Evolutionary conservation across 2,329 filamentous ascomycete genomes (phyloP).

Genomic region (Ascochyta fabae): DNA sequence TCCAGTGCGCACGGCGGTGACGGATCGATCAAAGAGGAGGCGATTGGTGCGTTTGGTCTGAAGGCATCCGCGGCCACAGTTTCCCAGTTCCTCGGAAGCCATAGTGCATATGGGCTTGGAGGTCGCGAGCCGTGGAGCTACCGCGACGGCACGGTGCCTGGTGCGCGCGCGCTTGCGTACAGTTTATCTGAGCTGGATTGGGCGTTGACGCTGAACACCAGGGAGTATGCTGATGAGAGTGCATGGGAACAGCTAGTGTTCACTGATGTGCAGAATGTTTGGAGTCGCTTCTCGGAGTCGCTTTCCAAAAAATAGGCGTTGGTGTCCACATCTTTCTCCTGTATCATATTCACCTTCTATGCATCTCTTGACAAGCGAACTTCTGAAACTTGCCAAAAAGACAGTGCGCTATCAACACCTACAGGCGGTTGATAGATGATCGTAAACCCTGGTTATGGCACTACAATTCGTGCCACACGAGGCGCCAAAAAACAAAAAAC

Average conservation of each 20-base stretch:
- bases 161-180: constrained; percentile 12
- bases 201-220: constrained; percentile 15
- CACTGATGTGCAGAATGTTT: constrained; percentile 1
- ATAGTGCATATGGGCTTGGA: constrained; percentile 5
- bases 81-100: constrained; percentile 20
- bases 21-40: constrained; percentile 25
- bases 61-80: constrained; percentile 25
- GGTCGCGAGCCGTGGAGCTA: constrained; percentile 1
- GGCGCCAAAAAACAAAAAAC: no score
- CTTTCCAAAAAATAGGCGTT: background rate
- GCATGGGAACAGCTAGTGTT: constrained; percentile 7
- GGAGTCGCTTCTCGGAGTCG: background rate
- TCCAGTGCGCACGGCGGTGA: constrained; percentile 23
- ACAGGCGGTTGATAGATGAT: no score
- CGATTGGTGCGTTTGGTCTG: constrained; percentile 23
- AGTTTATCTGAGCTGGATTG: constrained; percentile 10
- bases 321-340: background rate
- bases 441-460: no score
- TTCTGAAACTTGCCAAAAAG: no score
- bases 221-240: constrained; percentile 7
- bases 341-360: background rate
- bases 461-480: no score
- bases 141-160: constrained; percentile 10
- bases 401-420: no score
- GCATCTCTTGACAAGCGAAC: background rate